These are phyloP conservation scores for Fraxinus platypoda DNA, from an alignment of 305 asterid genomes.

Conservation along the genomic window DNA sequence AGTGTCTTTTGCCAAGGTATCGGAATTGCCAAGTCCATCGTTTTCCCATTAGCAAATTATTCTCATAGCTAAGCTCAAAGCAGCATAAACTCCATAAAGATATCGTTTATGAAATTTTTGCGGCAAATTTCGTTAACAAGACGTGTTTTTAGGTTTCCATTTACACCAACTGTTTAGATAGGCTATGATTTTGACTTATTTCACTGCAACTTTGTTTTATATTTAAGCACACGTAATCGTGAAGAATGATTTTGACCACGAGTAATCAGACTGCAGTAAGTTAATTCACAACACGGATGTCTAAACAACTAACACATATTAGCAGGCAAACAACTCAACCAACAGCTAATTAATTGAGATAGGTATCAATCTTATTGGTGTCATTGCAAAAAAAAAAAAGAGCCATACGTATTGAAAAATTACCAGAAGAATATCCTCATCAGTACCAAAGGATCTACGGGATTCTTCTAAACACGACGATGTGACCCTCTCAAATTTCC, in stretches of 20 bases:
- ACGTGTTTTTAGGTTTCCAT: neutral
- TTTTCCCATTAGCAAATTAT: neutral
- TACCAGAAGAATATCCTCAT: constrained; percentile 97
- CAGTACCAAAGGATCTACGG: constrained; percentile 88
- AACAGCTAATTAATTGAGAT: neutral
- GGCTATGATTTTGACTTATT: neutral
- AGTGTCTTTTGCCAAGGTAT: neutral
- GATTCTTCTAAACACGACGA: constrained; percentile 76
- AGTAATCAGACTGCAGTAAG: neutral
- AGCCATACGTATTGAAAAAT: constrained; percentile 10
- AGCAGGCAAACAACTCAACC: neutral
- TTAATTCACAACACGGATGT: neutral
- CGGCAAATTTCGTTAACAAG: neutral
- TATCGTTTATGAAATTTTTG: neutral
- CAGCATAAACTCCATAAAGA: neutral
- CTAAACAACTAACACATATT: neutral
- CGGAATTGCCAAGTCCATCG: neutral
- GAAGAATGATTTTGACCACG: neutral
- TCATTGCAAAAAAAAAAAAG: neutral
- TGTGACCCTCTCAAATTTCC: constrained; percentile 67
- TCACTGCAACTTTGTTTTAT: neutral
- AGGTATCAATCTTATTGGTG: neutral
- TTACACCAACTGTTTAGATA: neutral
- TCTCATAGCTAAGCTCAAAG: neutral
- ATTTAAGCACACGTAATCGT: neutral